Percentiles rank a stretch among this genome's conserved stretches.
These are phyloP conservation scores for Malania oleifera DNA, from an alignment of 164 flowering plant species.

Conservation along the genomic window DNA sequence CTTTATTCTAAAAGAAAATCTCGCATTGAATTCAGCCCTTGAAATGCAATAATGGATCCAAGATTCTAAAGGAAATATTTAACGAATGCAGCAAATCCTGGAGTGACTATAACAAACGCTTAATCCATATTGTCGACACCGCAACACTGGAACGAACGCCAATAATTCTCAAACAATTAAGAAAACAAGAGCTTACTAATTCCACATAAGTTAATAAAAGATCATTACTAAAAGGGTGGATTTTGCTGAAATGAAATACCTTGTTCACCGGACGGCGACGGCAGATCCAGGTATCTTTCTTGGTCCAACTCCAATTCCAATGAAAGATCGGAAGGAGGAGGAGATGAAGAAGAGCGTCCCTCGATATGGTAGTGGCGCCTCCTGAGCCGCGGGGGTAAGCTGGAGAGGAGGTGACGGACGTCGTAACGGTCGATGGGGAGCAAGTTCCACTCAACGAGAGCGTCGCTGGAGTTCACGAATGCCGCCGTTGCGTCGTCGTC, in stretches of 20 bases:
- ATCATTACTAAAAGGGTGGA: not conserved
- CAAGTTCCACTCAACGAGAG: conserved; percentile 83
- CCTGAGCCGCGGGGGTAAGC: conserved; percentile 49
- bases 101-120: no score
- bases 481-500: conserved; percentile 79
- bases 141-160: no score
- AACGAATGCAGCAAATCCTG: no score
- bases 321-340: conserved; percentile 11
- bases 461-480: conserved; percentile 73
- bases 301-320: conserved; percentile 51
- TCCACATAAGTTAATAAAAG: not conserved
- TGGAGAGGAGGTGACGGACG: conserved; percentile 84
- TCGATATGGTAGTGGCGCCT: conserved; percentile 25
- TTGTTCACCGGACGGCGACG: conserved; percentile 32
- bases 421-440: conserved; percentile 91
- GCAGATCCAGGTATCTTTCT: conserved; percentile 73
- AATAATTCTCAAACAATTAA: no score
- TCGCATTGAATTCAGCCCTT: no score
- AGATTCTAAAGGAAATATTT: no score
- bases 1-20: no score
- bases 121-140: no score
- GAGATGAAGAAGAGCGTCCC: conserved; percentile 10
- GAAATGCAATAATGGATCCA: no score
- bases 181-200: no score
- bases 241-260: conserved; percentile 14